These are phyloP conservation scores for Penicillium robsamsonii DNA, from an alignment of 495 filamentous ascomycete genomes.

Conservation along the genomic window DNA sequence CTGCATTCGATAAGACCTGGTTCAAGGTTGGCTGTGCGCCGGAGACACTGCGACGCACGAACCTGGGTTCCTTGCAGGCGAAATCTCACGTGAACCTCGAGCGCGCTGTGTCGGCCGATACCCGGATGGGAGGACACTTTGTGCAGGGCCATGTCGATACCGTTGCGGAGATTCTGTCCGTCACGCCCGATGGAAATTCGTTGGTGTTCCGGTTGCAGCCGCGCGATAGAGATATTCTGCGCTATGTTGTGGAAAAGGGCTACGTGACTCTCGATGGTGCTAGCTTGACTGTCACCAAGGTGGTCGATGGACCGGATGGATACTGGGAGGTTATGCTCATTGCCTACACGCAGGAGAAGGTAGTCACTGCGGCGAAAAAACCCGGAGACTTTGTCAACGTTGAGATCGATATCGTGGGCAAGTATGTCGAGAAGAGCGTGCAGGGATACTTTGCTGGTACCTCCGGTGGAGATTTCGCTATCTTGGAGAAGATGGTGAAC, in stretches of 20 bases:
- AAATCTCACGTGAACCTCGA: slow-evolving; percentile 80
- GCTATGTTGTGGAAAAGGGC: slow-evolving; percentile 94
- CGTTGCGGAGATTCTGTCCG: slow-evolving; percentile 65
- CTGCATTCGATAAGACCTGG: slow-evolving; percentile 59
- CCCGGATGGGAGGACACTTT: slow-evolving; percentile 73
- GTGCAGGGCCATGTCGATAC: slow-evolving; percentile 96
- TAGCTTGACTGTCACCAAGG: slow-evolving; percentile 85
- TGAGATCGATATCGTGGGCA: slow-evolving; percentile 97
- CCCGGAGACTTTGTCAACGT: slow-evolving; percentile 89
- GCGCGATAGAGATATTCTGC: slow-evolving; percentile 60
- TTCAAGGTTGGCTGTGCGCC: slow-evolving; percentile 97
- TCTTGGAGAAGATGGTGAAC: slow-evolving; percentile 82
- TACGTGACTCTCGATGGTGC: slow-evolving; percentile 96
- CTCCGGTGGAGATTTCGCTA: slow-evolving; percentile 52
- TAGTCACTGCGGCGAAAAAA: slow-evolving; percentile 79
- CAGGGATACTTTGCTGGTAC: slow-evolving; percentile 55
- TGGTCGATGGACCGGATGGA: slow-evolving; percentile 65
- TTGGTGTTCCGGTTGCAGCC: slow-evolving; percentile 81
- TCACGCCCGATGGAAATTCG: slow-evolving; percentile 80
- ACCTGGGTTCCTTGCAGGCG: slow-evolving; percentile 68
- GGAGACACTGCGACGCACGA: slow-evolving; percentile 94
- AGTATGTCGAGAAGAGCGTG: slow-evolving; percentile 96
- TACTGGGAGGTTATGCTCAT: slow-evolving; percentile 99
- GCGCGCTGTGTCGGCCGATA: slow-evolving; percentile 80
- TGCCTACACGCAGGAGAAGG: slow-evolving; percentile 92